Percentiles rank a stretch among this genome's conserved stretches.
Conservation (phyloP, 129 eudicot species). For the Gnaphalium uliginosum region DNA sequence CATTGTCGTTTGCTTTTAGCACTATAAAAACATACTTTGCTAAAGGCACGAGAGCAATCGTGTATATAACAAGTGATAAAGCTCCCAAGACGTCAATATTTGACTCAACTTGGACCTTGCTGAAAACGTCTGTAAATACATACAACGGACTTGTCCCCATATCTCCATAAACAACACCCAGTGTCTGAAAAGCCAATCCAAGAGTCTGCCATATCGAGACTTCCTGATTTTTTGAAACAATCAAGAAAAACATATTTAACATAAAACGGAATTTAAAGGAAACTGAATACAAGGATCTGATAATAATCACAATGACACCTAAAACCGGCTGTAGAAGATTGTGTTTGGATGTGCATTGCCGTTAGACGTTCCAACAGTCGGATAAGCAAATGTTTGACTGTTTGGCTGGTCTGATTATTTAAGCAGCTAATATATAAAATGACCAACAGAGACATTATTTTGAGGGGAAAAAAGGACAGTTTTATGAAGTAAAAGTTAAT, state of each 20-base stretch:
- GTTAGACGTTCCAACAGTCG: background rate
- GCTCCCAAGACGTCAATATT: conserved; percentile 89
- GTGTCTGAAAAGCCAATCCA: conserved; percentile 91
- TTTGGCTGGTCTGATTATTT: background rate
- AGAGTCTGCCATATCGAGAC: conserved; percentile 67
- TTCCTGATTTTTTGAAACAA: conserved; percentile 53
- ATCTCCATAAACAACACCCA: conserved; percentile 98
- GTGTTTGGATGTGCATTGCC: background rate
- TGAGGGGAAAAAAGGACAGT: background rate
- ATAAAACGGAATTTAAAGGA: background rate
- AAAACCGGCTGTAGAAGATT: background rate
- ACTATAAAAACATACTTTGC: conserved; percentile 83
- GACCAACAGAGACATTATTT: background rate
- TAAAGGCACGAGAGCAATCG: conserved; percentile 90
- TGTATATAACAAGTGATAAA: conserved; percentile 78
- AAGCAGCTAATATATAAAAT: background rate
- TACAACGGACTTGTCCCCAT: conserved; percentile 97
- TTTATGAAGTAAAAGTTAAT: background rate
- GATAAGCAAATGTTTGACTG: background rate
- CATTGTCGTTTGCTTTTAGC: conserved; percentile 91
- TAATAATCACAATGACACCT: background rate
- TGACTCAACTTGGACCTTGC: conserved; percentile 76
- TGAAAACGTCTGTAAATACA: conserved; percentile 88
- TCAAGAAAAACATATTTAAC: background rate
- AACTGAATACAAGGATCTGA: background rate